Evolutionary conservation across 257 asterid genomes (phyloP), one percentile per base, ranked within the genome.

Genomic region (Thymus mandschuricus): DNA sequence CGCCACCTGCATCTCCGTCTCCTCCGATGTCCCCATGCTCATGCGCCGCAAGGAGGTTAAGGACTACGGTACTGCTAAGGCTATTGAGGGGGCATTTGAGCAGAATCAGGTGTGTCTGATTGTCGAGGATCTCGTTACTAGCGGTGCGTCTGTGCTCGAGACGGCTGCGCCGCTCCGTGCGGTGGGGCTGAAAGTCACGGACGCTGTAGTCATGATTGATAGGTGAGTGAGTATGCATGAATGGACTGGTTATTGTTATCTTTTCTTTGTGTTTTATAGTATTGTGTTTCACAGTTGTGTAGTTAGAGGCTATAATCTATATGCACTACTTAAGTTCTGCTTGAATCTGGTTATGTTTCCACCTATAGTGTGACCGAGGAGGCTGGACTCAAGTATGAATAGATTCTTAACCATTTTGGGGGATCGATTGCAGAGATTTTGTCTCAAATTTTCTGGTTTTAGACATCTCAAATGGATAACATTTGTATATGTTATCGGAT

Each of bases 41-140:
- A 94, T 94, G 99, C 84, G 97, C 75, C 89, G 97, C 40, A 94
- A 94, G 79, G 99, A 94, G 90, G 87, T 94, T 9, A 94, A 94
- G 80, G 97, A 89, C 60, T 91, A 94, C 60, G 99, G 97, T 27
- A 94, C 97, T 3, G 84, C 95, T 3, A 91, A 91, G 76, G 93
- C 97, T 1, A 91, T 91, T 54, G 99, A 94, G 71, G 98, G 98
- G 4, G 91, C 82, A 11, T 87, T 85, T 52, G 2, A 81, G 44
- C 71, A 75, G 2, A 77, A 84, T 63, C 96, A 89, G 52, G 70
- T 75, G 1, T 94, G 99, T 66, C 80, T 94, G 13, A 86, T 94
- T 68, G 82, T 94, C 66, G 97, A 94, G 81, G 99, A 94, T 78
- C 90, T 94, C 34, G 99, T 91, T 54, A 94, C 99, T 12, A 91